Evolutionary conservation across 495 filamentous ascomycete species (phyloP).

Genomic region (Friedmanniomyces simplex): DNA sequence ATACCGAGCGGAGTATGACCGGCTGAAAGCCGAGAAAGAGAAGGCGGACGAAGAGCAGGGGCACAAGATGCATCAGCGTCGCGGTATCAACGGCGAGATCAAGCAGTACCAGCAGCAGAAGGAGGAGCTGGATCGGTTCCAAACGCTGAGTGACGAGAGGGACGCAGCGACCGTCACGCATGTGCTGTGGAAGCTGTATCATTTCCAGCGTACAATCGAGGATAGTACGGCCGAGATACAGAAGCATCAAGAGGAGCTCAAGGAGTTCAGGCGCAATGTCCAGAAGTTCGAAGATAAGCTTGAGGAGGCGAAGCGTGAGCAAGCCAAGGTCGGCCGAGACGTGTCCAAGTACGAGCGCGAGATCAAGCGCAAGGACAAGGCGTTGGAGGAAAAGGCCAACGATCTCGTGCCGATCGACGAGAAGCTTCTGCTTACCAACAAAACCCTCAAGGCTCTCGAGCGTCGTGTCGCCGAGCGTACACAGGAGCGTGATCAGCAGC

Average conservation of each 20-base stretch:
- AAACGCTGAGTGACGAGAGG: conserved; percentile 74
- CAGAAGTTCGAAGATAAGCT: conserved; percentile 74
- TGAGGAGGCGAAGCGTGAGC: conserved; percentile 77
- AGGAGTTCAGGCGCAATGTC: conserved; percentile 79
- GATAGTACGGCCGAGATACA: conserved; percentile 84
- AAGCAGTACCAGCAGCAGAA: conserved; percentile 97
- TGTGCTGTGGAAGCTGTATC: conserved; percentile 92
- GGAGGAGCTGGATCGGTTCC: conserved; percentile 84
- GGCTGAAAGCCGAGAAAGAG: conserved; percentile 71
- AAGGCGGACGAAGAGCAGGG: conserved; percentile 80
- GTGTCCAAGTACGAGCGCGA: conserved; percentile 70
- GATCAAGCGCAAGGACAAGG: conserved; percentile 78
- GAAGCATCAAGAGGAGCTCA: conserved; percentile 89
- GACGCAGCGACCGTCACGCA: conserved; percentile 91
- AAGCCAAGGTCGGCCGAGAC: conserved; percentile 66
- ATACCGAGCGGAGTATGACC: conserved; percentile 91
- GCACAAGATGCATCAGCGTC: conserved; percentile 72
- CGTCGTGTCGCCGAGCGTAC: conserved; percentile 57
- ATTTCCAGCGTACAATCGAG: conserved; percentile 89
- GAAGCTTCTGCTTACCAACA: conserved; percentile 74
- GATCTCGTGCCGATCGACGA: conserved; percentile 80
- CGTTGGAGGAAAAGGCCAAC: conserved; percentile 77
- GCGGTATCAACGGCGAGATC: conserved; percentile 95
- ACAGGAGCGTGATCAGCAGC: conserved; percentile 65
- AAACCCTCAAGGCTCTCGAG: conserved; percentile 54